A percentile compares a stretch with the other conserved stretches of the same genome.
Conservation (phyloP, 306 rosid genomes). For the Gynostemma pentaphyllum region DNA sequence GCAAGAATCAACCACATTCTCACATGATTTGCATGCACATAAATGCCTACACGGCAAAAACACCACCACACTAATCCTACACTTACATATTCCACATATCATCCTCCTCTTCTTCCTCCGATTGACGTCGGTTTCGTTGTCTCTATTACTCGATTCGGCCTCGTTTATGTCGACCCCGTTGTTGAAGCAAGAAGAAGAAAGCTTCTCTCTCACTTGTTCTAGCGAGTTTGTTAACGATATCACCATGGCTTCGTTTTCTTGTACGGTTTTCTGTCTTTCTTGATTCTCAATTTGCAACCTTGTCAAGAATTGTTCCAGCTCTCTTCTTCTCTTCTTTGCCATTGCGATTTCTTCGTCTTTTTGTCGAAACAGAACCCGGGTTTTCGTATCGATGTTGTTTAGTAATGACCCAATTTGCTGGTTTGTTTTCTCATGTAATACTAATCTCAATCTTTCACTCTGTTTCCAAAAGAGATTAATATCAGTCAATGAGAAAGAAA, state of each 20-base stretch:
- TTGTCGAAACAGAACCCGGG: conserved; percentile 15
- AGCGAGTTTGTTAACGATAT: conserved; percentile 30
- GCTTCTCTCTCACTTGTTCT: conserved; percentile 33
- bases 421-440: conserved; percentile 32
- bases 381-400: conserved; percentile 25
- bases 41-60: conserved; percentile 79
- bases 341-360: conserved; percentile 51
- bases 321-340: conserved; percentile 25
- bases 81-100: conserved; percentile 42
- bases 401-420: conserved; percentile 24
- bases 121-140: conserved; percentile 4
- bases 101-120: not conserved
- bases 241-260: conserved; percentile 43
- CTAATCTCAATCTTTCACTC: conserved; percentile 43
- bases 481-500: not conserved
- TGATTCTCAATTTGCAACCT: conserved; percentile 43
- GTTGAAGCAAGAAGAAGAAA: conserved; percentile 3
- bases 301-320: conserved; percentile 32
- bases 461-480: conserved; percentile 8
- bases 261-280: conserved; percentile 35
- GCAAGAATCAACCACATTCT: conserved; percentile 41
- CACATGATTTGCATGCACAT: conserved; percentile 61
- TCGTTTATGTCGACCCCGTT: conserved; percentile 34
- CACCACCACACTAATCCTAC: conserved; percentile 30
- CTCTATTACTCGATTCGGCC: conserved; percentile 37